Evolutionary conservation across 2,329 filamentous ascomycete species (phyloP), one percentile per base, ranked within the genome.

Genomic region (Septoria linicola): DNA sequence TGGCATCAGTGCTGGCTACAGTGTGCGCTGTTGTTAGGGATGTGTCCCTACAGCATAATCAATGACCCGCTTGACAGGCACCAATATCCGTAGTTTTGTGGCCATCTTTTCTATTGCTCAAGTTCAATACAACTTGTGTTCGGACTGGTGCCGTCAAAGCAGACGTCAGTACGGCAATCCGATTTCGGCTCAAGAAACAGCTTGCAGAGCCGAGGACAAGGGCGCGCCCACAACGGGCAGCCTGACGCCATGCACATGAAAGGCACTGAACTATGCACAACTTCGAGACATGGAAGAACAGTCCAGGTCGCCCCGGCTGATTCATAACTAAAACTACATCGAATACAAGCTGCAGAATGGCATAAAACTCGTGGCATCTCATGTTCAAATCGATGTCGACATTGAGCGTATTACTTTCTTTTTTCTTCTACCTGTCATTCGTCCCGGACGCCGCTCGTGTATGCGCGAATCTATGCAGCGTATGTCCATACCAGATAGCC

Each of bases 11-110:
- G 13, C 23, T 30, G 13, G 20, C 40, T 17, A 17, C 8, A 11
- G 8, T 13, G 14, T 19, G 23, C n/a, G 20, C 16, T 31, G 14
- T 23, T 17, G 20, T 31, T 40, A 47, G 53, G 19, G 31, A 25
- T 16, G n/a, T n/a, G n/a, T 37, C 61, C 71, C 41, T 71, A 80
- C 77, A 41, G 78, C 76, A 72, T 80, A 80, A 73, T 80, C 78
- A 68, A 80, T 78, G 58, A 80, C 78, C 67, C 77, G 73, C 69
- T 80, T 80, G 41, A 80, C 70, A 59, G 78, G 78, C 30, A 80
- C 78, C 58, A 80, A 68, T 63, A 80, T 78, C 61, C 77, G 73
- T 44, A 80, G 68, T 41, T 72, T 67, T 42, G 75, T 75, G 71
- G 76, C 75, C 47, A 55, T 69, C 6, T 43, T 47, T 41, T 25